Percentiles rank a stretch among this genome's conserved stretches.
Conservation (phyloP, 2,329 filamentous ascomycete species). For the Polytolypa hystricis region DNA sequence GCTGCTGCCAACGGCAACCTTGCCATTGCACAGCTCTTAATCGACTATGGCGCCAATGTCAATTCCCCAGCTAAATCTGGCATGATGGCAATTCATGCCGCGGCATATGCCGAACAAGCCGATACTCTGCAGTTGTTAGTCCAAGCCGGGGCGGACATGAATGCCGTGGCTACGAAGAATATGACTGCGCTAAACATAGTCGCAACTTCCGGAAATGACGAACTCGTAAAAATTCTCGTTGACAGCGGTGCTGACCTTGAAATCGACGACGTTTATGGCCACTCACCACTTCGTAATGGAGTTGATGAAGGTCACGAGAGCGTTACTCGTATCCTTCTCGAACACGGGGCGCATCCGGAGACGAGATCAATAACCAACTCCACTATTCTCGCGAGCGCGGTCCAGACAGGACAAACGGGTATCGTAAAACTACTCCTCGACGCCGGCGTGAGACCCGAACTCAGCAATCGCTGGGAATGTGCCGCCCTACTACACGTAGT, state of each 20-base stretch:
- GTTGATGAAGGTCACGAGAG: not conserved
- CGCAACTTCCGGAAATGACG: not conserved
- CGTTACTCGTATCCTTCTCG: not conserved
- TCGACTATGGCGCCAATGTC: conserved; percentile 1
- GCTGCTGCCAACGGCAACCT: conserved; percentile 12
- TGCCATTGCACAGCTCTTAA: conserved; percentile 7
- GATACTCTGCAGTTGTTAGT: conserved; percentile 2
- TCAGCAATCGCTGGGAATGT: too few species aligned
- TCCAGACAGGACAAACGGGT: too few species aligned
- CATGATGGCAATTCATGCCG: conserved; percentile 11
- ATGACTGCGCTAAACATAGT: conserved; percentile 1
- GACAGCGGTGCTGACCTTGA: conserved; percentile 1
- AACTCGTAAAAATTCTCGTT: not conserved
- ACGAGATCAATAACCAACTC: not conserved
- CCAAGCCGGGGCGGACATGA: conserved; percentile 1
- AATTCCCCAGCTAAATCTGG: conserved; percentile 6
- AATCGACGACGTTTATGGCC: not conserved
- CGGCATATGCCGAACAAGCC: not conserved
- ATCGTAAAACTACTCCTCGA: too few species aligned
- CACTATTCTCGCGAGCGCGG: too few species aligned
- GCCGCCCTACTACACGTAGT: too few species aligned
- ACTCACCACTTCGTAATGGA: not conserved
- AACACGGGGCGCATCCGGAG: not conserved
- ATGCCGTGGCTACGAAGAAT: conserved; percentile 1
- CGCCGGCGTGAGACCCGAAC: too few species aligned